Evolutionary conservation across 1,139 yeast species (phyloP).

Genomic region (Wickerhamomyces sp.): DNA sequence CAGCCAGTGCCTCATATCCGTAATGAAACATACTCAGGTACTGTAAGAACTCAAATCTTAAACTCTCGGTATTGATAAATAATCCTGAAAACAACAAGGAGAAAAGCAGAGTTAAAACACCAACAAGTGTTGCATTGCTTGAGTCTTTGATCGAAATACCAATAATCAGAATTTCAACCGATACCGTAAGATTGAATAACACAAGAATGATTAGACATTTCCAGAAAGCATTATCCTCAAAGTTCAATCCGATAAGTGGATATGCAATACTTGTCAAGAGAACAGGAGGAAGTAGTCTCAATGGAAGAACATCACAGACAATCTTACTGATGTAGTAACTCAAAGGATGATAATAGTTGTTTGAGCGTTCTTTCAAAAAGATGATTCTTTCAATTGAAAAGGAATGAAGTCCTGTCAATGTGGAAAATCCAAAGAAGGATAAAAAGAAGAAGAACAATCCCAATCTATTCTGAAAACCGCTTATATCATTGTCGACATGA

Average conservation of each 20-base stretch:
- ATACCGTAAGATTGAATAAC: conserved; percentile 79
- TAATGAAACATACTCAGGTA: conserved; percentile 89
- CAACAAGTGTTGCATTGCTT: conserved; percentile 89
- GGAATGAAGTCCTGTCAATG: conserved; percentile 85
- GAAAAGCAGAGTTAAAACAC: conserved; percentile 76
- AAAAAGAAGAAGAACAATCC: conserved; percentile 88
- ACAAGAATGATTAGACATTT: conserved; percentile 67
- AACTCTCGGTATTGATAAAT: conserved; percentile 65
- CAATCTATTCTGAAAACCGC: conserved; percentile 93
- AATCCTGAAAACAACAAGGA: conserved; percentile 90
- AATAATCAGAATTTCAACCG: conserved; percentile 78
- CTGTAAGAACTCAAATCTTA: conserved; percentile 65
- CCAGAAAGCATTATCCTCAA: conserved; percentile 73
- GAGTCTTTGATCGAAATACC: conserved; percentile 85
- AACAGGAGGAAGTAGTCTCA: conserved; percentile 86
- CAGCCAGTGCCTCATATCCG: conserved; percentile 88
- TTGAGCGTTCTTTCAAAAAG: conserved; percentile 88
- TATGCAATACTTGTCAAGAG: conserved; percentile 80
- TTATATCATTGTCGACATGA: conserved; percentile 77
- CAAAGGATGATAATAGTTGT: conserved; percentile 84
- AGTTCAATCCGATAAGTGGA: conserved; percentile 84
- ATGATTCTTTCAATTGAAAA: conserved; percentile 85
- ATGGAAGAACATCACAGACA: conserved; percentile 82
- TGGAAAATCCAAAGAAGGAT: conserved; percentile 89
- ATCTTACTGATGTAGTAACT: conserved; percentile 84